Evolutionary conservation across 257 asterid genomes (phyloP).

Genomic region (Marsdenia floribunda): DNA sequence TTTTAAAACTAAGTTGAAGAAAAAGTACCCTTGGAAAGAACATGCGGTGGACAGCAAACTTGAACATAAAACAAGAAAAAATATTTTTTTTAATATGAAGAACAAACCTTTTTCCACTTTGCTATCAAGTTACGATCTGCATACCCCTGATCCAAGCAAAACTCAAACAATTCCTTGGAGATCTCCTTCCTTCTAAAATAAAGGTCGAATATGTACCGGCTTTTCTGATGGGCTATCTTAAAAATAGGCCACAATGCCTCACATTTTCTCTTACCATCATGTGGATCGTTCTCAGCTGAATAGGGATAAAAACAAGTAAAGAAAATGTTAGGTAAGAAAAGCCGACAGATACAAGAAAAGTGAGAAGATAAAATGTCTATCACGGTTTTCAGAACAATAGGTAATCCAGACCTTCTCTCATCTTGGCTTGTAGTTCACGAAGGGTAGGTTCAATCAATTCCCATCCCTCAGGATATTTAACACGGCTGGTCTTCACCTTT

Average conservation of each 20-base stretch:
- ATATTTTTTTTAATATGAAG: background rate
- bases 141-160: slow-evolving; percentile 88
- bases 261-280: slow-evolving; percentile 80
- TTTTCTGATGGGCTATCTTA: slow-evolving; percentile 89
- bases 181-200: slow-evolving; percentile 78
- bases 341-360: background rate
- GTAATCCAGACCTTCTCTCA: slow-evolving; percentile 70
- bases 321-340: background rate
- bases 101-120: slow-evolving; percentile 77
- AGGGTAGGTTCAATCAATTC: slow-evolving; percentile 90
- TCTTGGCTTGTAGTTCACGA: slow-evolving; percentile 75
- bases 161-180: slow-evolving; percentile 77
- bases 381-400: background rate
- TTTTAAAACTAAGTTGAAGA: background rate
- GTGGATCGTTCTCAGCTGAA: slow-evolving; percentile 70
- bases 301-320: background rate
- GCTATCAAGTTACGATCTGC: slow-evolving; percentile 87
- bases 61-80: background rate
- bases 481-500: slow-evolving; percentile 82
- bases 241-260: slow-evolving; percentile 93
- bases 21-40: background rate
- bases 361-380: background rate
- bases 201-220: slow-evolving; percentile 78
- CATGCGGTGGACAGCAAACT: background rate
- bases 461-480: slow-evolving; percentile 86